A percentile compares a stretch with the other conserved stretches of the same genome.
These are phyloP conservation scores for Chaetomium tenue DNA, from an alignment of 495 filamentous ascomycete genomes.

Conservation along the genomic window DNA sequence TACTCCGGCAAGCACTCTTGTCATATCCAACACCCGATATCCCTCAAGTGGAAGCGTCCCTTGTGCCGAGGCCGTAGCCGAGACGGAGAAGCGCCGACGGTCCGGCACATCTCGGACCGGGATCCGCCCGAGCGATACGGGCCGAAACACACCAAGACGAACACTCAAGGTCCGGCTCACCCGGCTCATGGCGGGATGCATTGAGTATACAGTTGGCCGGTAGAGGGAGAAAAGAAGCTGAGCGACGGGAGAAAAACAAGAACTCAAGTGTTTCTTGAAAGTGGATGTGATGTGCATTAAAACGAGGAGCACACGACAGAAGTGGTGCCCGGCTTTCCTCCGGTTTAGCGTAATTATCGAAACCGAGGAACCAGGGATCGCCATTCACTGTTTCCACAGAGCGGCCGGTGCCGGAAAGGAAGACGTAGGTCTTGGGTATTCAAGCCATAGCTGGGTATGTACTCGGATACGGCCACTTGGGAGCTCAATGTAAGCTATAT, in stretches of 20 bases:
- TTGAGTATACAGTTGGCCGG: not conserved
- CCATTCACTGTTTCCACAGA: not conserved
- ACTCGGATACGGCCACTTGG: no score
- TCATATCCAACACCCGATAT: conserved; percentile 91
- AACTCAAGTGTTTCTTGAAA: not conserved
- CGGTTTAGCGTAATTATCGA: not conserved
- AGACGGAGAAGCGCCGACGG: conserved; percentile 20
- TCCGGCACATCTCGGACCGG: not conserved
- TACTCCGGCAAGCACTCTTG: conserved; percentile 91
- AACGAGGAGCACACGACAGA: not conserved
- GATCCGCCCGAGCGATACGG: conserved; percentile 4
- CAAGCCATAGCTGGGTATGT: no score
- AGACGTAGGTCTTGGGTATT: no score
- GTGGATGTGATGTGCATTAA: not conserved
- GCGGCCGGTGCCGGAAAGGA: not conserved
- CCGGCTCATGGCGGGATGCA: conserved; percentile 12
- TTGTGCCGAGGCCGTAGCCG: conserved; percentile 21
- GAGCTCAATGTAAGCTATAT: no score
- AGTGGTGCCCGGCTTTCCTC: not conserved
- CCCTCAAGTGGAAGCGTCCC: conserved; percentile 67
- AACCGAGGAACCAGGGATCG: not conserved
- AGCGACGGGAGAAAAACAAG: not conserved
- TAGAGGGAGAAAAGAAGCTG: not conserved
- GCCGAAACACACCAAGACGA: conserved; percentile 1
- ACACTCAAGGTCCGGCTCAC: not conserved